These are phyloP conservation scores for Magnusiomyces magnusii DNA, from an alignment of 1,139 yeast genomes.

Conservation along the genomic window DNA sequence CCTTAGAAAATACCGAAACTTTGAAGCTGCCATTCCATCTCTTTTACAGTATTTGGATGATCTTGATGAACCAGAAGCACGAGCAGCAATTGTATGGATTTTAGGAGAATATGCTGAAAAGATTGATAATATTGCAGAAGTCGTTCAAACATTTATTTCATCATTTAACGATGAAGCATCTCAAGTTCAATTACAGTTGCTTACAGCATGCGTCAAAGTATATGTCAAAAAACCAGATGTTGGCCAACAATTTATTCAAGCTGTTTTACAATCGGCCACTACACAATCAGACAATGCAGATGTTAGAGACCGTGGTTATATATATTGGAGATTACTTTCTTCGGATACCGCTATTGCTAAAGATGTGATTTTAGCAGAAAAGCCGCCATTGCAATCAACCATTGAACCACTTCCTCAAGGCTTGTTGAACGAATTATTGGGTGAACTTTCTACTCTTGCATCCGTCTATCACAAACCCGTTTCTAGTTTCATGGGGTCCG, in stretches of 20 bases:
- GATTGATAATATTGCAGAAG: conserved; percentile 46
- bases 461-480: conserved; percentile 89
- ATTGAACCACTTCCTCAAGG: conserved; percentile 64
- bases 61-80: conserved; percentile 53
- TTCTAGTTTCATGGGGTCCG: conserved; percentile 50
- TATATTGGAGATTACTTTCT: conserved; percentile 89
- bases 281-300: conserved; percentile 82
- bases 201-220: conserved; percentile 74
- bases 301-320: conserved; percentile 87
- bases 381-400: conserved; percentile 67
- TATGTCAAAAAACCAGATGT: conserved; percentile 45
- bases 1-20: conserved; percentile 62
- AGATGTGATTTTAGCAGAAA: conserved; percentile 49
- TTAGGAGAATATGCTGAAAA: conserved; percentile 81
- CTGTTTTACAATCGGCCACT: conserved; percentile 68
- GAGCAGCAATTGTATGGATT: conserved; percentile 80
- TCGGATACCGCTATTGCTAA: conserved; percentile 44
- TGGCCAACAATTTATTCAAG: conserved; percentile 52
- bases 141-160: conserved; percentile 45
- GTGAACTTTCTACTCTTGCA: conserved; percentile 78
- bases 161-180: conserved; percentile 69
- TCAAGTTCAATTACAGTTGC: conserved; percentile 62
- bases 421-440: conserved; percentile 57
- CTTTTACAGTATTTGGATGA: conserved; percentile 54
- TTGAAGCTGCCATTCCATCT: conserved; percentile 63